A percentile compares a stretch with the other conserved stretches of the same genome.
phyloP scores from a whole-genome alignment of 2,329 filamentous ascomycete species.

The Aspergillus sp. region DNA sequence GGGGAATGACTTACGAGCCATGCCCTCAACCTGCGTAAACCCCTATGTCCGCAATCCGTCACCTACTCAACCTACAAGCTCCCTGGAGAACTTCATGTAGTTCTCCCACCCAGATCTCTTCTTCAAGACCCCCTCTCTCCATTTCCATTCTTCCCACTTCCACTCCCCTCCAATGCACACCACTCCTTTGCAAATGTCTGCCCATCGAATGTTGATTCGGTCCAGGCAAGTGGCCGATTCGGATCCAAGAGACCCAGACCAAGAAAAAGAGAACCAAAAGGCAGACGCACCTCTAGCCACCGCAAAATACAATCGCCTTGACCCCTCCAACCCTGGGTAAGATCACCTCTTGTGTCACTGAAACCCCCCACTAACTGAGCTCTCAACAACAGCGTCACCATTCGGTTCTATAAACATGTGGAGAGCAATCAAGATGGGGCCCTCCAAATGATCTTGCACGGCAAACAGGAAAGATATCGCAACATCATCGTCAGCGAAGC shows the following conservation, averaged over 20 bases:
- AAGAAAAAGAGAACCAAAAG: not conserved
- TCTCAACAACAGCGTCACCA: conserved; percentile 1
- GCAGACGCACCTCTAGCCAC: not conserved
- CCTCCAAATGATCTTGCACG: conserved; percentile 3
- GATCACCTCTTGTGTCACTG: not conserved
- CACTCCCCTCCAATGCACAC: no score
- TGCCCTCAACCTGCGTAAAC: no score
- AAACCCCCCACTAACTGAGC: not conserved
- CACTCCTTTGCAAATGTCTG: no score
- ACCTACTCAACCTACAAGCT: no score
- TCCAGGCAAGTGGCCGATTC: not conserved
- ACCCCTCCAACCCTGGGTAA: conserved; percentile 12
- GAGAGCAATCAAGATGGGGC: conserved; percentile 1
- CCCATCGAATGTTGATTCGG: no score
- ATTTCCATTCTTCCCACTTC: no score
- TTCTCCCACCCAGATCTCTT: no score
- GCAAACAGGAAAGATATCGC: conserved; percentile 7
- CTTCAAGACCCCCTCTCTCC: no score
- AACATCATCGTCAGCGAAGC: conserved; percentile 8
- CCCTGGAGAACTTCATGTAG: no score
- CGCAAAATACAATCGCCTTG: conserved; percentile 1
- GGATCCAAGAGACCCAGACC: not conserved
- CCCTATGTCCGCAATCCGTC: no score
- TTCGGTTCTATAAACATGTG: conserved; percentile 12
- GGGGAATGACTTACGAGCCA: not conserved